Base-by-base conservation (phyloP, 106 monocot genomes). In the Dendrobium huoshanense region DNA sequence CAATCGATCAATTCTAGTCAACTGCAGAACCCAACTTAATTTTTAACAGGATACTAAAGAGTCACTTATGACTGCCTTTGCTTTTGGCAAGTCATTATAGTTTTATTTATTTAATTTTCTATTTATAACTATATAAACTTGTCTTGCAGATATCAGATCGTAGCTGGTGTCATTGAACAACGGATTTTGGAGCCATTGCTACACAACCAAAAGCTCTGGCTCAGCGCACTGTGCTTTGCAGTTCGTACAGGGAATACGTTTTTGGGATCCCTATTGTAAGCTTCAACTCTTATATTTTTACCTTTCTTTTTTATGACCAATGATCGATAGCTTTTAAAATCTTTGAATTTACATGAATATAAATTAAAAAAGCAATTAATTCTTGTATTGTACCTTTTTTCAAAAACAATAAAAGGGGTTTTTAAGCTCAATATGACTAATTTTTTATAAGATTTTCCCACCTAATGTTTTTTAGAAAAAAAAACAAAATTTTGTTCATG, bases 231-330 rank as follows among this genome's bases (percentile, higher is more conserved):
- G 49, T 87, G 95, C 83, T 95, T 95, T 84, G 95, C 90, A 40
- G 95, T 90, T 81, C 92, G 95, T 16, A 95, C 95, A 16, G 95
- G 95, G 79, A 95, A 95, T 84, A 95, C 95, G 43, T 95, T 89
- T 44, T 72, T 95, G 75, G 95, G 95, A 84, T 95, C 95, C 73
- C 77, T 95, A 78, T 27, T 95, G 95, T 95, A 59, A 95, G 92
- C 58, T 47, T 61, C n/a, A 29, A 67, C 8, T 16, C 47, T 7
- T 5, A 9, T 41, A 67, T 20, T 64, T 22, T 17, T 20, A 11
- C 44, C 4, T 27, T 75, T n/a, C 7, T 20, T 40, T 70, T 75
- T 75, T 1, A 4, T 31, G 22, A 55, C 17, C 13, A 37, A 37
- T 3, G 37, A 37, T 44, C 9, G 44, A 64, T 4, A 19, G 0